Base-by-base conservation (phyloP, 306 rosid species). In the Gastrolobium bilobum region DNA sequence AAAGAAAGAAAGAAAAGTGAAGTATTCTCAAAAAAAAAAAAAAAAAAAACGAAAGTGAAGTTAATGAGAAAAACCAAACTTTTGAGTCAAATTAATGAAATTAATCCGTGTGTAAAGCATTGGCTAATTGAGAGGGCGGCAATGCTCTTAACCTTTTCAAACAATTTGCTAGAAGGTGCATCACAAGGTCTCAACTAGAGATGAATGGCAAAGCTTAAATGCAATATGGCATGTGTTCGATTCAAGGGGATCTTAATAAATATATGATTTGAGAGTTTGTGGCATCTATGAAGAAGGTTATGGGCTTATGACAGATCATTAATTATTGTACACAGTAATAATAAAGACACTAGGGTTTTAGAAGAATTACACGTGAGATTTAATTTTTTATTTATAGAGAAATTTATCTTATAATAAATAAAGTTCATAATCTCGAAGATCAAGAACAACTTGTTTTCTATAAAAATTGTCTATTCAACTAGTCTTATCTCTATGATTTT, bases 1-100 rank as follows among this genome's bases (percentile, higher is more conserved):
- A 20, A 20, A 20, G 26, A 20, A 20, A 20, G 0, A 20, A 20
- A 20, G 1, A 20, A 80, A 79, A 56, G 44, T 47, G 58, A 71
- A 54, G 42, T 15, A n/a, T n/a, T n/a, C n/a, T n/a, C n/a, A n/a
- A n/a, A n/a, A n/a, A n/a, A n/a, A n/a, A n/a, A n/a, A n/a, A n/a
- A 20, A 20, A 20, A 20, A 20, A 78, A 53, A 53, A 73, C 0
- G 8, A 80, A 79, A 56, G 44, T 47, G 58, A 71, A 54, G 42
- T 15, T 37, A 37, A 37, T 53, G 52, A 84, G 82, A 68, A 76
- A 78, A 78, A 78, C 76, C 78, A 83, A 84, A 42, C 44, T 63
- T 7, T 20, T 20, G 39, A 66, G 81, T 83, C 82, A 77, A 88
- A 81, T 54, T 83, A 56, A 70, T 78, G 76, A 79, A 73, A 71